Conservation (phyloP, 805 yeast species). For the Nematodospora valgi region DNA sequence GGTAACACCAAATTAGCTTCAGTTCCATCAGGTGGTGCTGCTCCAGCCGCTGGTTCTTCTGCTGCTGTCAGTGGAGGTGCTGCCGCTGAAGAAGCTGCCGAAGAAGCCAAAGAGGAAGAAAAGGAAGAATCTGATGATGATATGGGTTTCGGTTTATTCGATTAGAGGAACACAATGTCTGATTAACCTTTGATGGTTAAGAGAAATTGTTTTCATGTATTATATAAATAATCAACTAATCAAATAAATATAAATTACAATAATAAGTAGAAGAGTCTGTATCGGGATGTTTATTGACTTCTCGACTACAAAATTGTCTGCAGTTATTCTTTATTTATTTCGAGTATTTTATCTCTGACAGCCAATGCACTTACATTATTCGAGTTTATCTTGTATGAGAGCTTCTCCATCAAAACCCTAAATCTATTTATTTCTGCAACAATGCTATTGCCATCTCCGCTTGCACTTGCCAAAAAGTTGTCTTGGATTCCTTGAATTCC, state of each 20-base stretch:
- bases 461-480: background rate
- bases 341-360: background rate
- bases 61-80: slow-evolving; percentile 70
- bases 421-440: slow-evolving; percentile 8
- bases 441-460: background rate
- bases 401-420: slow-evolving; percentile 12
- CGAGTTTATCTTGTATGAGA: slow-evolving; percentile 9
- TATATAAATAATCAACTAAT: slow-evolving; percentile 2
- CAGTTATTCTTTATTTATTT: slow-evolving; percentile 1
- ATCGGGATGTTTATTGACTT: too few relatives aligned
- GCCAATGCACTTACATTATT: slow-evolving; percentile 4
- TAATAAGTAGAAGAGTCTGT: too few relatives aligned
- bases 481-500: slow-evolving; percentile 1
- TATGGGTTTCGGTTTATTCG: slow-evolving; percentile 98
- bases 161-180: slow-evolving; percentile 45
- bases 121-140: slow-evolving; percentile 67
- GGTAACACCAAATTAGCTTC: slow-evolving; percentile 96
- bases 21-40: slow-evolving; percentile 98
- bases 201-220: background rate
- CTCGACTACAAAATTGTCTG: too few relatives aligned
- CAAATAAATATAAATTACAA: background rate
- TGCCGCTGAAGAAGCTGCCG: slow-evolving; percentile 71
- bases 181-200: too few relatives aligned
- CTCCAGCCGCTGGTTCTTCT: slow-evolving; percentile 70
- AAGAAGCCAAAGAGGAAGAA: slow-evolving; percentile 60